A percentile compares a stretch with the other conserved stretches of the same genome.
These are phyloP conservation scores for Tuber calosporum DNA, from an alignment of 495 filamentous ascomycete species.

Conservation along the genomic window DNA sequence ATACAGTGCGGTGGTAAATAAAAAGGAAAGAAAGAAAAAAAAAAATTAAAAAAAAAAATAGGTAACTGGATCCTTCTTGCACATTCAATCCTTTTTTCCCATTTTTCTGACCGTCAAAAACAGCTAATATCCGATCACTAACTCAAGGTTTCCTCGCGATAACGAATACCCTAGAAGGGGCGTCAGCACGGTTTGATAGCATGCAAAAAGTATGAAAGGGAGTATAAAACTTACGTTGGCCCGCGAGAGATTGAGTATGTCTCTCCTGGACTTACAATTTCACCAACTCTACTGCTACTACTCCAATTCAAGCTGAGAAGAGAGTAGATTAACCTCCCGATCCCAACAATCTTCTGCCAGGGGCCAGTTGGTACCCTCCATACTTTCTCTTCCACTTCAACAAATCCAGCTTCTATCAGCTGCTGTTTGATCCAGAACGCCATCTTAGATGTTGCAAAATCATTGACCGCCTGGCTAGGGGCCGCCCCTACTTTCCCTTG, in stretches of 20 bases:
- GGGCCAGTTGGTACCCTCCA: constrained; percentile 31
- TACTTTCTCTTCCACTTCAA: constrained; percentile 40
- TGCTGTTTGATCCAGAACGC: constrained; percentile 40
- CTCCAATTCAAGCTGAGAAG: constrained; percentile 37
- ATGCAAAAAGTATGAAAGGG: background rate
- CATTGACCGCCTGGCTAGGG: constrained; percentile 1
- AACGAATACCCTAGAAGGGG: constrained; percentile 35
- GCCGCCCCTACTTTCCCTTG: constrained; percentile 23
- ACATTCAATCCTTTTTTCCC: constrained; percentile 1
- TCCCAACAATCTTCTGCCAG: constrained; percentile 38
- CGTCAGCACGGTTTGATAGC: background rate
- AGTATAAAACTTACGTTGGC: constrained; percentile 25
- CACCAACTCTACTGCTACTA: constrained; percentile 20
- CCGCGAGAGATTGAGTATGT: constrained; percentile 18
- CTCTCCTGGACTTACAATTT: constrained; percentile 27
- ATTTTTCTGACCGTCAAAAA: constrained; percentile 4
- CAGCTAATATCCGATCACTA: background rate
- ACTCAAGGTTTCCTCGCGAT: constrained; percentile 37
- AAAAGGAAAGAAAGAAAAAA: background rate
- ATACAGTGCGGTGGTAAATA: background rate
- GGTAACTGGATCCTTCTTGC: background rate
- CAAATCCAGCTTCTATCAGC: constrained; percentile 37
- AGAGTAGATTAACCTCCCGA: constrained; percentile 34
- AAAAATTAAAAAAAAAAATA: constrained; percentile 12
- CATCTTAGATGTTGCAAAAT: constrained; percentile 34